Conservation (phyloP, 208 protist species). For the Acanthamoeba quina region DNA sequence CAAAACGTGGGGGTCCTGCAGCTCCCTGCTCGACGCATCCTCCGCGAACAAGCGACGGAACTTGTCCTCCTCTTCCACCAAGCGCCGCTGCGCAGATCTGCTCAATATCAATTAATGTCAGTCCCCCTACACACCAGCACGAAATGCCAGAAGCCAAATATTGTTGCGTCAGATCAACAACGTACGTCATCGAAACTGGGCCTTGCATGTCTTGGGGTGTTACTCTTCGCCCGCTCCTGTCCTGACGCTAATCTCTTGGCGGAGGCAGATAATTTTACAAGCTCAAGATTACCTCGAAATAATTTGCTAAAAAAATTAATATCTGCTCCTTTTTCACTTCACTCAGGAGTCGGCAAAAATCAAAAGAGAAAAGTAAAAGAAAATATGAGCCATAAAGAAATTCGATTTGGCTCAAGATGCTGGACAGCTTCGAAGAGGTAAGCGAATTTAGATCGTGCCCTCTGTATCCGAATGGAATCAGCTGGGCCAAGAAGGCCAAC, state of each 20-base stretch:
- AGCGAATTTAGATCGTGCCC: constrained; percentile 44
- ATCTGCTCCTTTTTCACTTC: no score
- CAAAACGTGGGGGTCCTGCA: constrained; percentile 51
- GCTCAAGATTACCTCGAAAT: neutral
- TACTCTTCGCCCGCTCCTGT: neutral
- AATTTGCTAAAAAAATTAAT: neutral
- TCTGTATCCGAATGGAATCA: constrained; percentile 30
- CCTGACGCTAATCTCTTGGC: no score
- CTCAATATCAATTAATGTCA: no score
- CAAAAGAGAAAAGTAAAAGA: no score
- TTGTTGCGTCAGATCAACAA: neutral
- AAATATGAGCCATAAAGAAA: neutral
- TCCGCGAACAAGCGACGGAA: constrained; percentile 39
- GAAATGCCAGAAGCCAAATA: neutral
- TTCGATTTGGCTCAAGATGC: neutral
- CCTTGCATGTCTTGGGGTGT: no score
- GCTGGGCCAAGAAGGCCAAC: constrained; percentile 29
- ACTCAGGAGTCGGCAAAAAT: no score
- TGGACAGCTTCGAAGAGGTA: constrained; percentile 41
- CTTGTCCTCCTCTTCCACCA: constrained; percentile 70
- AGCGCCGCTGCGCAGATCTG: constrained; percentile 34
- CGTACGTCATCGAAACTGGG: constrained; percentile 16
- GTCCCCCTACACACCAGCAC: no score
- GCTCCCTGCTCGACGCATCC: constrained; percentile 2
- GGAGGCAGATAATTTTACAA: neutral